Percentiles rank a stretch among this genome's conserved stretches.
phyloP scores from a whole-genome alignment of 2,329 filamentous ascomycete species.

The Trichoderma sp. region DNA sequence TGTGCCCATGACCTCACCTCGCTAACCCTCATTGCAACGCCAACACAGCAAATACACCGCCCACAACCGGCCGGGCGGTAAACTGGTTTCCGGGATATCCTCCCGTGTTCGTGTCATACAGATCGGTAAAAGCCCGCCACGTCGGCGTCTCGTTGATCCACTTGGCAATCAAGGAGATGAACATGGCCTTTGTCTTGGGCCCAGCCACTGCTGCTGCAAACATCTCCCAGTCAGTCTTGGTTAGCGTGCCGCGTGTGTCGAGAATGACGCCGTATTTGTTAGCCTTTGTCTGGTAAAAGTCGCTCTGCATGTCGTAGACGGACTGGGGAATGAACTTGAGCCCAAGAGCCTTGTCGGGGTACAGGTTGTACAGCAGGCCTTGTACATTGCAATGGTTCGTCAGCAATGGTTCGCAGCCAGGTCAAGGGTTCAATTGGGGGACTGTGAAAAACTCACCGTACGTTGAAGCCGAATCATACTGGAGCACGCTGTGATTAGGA shows the following conservation, averaged over 20 bases:
- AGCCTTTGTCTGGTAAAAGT: conserved; percentile 71
- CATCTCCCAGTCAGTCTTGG: conserved; percentile 86
- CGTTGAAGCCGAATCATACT: conserved; percentile 65
- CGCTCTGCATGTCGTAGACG: conserved; percentile 74
- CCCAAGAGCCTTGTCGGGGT: conserved; percentile 72
- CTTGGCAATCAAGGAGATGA: conserved; percentile 65
- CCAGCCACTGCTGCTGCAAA: conserved; percentile 75
- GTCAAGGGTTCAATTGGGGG: not conserved
- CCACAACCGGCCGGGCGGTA: conserved; percentile 74
- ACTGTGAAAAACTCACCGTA: conserved; percentile 35
- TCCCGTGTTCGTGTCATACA: conserved; percentile 71
- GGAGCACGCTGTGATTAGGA: conserved; percentile 68
- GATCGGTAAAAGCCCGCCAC: conserved; percentile 70
- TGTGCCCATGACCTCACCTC: conserved; percentile 1
- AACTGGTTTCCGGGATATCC: conserved; percentile 65
- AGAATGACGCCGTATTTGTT: conserved; percentile 79
- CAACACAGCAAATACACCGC: conserved; percentile 77
- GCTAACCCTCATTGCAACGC: conserved; percentile 46
- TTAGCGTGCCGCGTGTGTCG: conserved; percentile 76
- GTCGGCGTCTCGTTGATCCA: conserved; percentile 76
- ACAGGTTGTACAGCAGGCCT: conserved; percentile 71
- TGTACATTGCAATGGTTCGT: not conserved
- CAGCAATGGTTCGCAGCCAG: not conserved
- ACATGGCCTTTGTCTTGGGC: conserved; percentile 57
- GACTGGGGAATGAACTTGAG: conserved; percentile 72